A percentile compares a stretch with the other conserved stretches of the same genome.
Evolutionary conservation across 352 stramenopile species (phyloP).

Genomic region (Pythium vanterpoolii): DNA sequence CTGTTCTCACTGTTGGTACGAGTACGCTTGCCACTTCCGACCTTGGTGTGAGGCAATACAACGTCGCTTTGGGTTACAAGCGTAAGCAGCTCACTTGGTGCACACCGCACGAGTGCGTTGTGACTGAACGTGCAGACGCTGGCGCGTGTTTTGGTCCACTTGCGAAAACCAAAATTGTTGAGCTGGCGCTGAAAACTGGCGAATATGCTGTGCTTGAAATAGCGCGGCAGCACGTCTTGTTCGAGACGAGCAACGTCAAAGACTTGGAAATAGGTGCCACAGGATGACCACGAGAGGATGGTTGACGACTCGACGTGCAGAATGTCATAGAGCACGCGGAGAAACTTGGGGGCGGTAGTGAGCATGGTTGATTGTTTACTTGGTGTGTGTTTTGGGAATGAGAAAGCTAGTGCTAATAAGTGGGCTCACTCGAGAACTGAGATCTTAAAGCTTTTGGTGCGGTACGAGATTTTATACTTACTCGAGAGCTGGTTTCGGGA

Average conservation of each 20-base stretch:
- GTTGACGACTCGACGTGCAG: conserved; percentile 40
- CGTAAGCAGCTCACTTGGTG: too few species aligned
- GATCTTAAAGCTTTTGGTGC: not conserved
- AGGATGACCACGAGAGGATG: conserved; percentile 41
- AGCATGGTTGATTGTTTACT: not conserved
- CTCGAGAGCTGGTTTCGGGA: not conserved
- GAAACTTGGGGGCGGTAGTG: conserved; percentile 23
- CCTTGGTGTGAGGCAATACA: too few species aligned
- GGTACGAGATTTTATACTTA: not conserved
- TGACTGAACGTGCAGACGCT: conserved; percentile 61
- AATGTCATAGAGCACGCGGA: conserved; percentile 49
- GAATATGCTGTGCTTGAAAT: conserved; percentile 86
- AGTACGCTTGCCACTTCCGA: too few species aligned
- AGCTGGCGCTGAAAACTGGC: conserved; percentile 88
- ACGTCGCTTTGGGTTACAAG: too few species aligned
- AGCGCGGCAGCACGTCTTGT: conserved; percentile 64
- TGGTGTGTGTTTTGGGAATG: not conserved
- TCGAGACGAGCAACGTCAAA: conserved; percentile 66
- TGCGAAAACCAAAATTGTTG: conserved; percentile 79
- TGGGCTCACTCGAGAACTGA: not conserved
- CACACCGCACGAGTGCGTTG: conserved; percentile 51
- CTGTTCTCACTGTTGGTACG: too few species aligned
- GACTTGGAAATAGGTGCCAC: conserved; percentile 79
- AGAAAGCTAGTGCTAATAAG: too few species aligned
- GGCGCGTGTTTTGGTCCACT: conserved; percentile 73